These are phyloP conservation scores for Euphrasia confusa DNA, from an alignment of 257 asterid genomes.

Conservation along the genomic window DNA sequence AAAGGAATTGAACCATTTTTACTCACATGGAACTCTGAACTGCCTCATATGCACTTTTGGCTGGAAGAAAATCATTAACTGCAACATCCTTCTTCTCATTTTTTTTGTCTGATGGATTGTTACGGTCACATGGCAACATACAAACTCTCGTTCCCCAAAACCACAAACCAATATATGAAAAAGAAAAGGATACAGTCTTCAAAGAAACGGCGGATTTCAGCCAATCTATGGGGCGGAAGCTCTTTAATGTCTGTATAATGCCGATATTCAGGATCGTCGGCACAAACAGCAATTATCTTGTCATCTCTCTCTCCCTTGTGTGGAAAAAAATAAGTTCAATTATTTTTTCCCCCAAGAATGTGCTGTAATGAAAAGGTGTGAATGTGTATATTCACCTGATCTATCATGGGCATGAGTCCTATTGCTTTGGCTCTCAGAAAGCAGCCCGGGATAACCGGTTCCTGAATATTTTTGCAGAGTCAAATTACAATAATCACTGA, in stretches of 20 bases:
- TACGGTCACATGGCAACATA: constrained; percentile 28
- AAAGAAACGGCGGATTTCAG: constrained; percentile 89
- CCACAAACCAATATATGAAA: neutral
- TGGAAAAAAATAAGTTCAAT: constrained; percentile 12
- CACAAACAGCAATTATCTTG: constrained; percentile 96
- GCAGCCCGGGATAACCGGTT: constrained; percentile 92
- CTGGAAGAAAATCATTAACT: constrained; percentile 34
- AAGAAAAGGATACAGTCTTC: constrained; percentile 91
- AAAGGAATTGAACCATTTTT: no score
- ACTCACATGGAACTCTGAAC: constrained; percentile 81
- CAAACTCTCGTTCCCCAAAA: neutral
- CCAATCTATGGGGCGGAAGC: constrained; percentile 89
- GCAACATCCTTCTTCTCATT: constrained; percentile 95
- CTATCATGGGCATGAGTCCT: constrained; percentile 99
- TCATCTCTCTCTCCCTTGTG: constrained; percentile 88
- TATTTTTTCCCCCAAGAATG: neutral
- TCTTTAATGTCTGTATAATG: constrained; percentile 79
- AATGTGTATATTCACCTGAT: constrained; percentile 50
- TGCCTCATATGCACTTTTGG: constrained; percentile 55
- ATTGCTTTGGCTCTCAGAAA: constrained; percentile 96
- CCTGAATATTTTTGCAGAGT: constrained; percentile 43
- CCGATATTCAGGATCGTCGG: constrained; percentile 87
- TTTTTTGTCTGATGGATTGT: constrained; percentile 63
- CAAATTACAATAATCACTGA: neutral
- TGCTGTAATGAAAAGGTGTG: neutral